Percentiles rank a stretch among this genome's conserved stretches.
Conservation (phyloP, 805 yeast species). For the Barnettozyma pratensis region DNA sequence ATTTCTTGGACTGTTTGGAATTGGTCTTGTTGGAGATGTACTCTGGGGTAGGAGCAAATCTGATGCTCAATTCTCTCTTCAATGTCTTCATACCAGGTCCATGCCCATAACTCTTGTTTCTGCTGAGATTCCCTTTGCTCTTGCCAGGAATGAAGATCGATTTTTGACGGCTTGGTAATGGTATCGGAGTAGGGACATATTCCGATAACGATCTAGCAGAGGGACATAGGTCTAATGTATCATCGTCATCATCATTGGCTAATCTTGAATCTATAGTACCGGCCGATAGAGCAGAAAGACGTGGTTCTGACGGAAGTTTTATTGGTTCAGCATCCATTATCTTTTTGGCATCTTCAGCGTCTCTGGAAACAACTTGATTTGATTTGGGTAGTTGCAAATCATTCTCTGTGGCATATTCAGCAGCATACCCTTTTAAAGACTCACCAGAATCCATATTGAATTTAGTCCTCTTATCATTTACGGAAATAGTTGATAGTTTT, state of each 20-base stretch:
- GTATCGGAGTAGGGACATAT: constrained; percentile 16
- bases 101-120: not conserved
- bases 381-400: constrained; percentile 10
- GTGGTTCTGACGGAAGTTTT: not conserved
- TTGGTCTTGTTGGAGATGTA: constrained; percentile 2
- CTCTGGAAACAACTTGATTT: not conserved
- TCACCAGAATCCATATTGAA: constrained; percentile 22
- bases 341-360: constrained; percentile 10
- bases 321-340: constrained; percentile 3
- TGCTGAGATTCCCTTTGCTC: no score
- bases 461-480: not conserved
- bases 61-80: constrained; percentile 9
- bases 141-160: constrained; percentile 1
- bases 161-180: not conserved
- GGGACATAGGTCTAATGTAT: not conserved
- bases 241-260: constrained; percentile 4
- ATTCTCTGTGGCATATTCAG: constrained; percentile 8
- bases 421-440: constrained; percentile 19
- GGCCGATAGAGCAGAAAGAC: not conserved
- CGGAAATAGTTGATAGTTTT: not conserved
- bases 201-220: constrained; percentile 7
- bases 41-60: constrained; percentile 18
- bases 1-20: not conserved
- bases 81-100: not conserved
- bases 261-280: not conserved